Base-by-base conservation (phyloP, 2,329 filamentous ascomycete species). In the Alternaria viburni region DNA sequence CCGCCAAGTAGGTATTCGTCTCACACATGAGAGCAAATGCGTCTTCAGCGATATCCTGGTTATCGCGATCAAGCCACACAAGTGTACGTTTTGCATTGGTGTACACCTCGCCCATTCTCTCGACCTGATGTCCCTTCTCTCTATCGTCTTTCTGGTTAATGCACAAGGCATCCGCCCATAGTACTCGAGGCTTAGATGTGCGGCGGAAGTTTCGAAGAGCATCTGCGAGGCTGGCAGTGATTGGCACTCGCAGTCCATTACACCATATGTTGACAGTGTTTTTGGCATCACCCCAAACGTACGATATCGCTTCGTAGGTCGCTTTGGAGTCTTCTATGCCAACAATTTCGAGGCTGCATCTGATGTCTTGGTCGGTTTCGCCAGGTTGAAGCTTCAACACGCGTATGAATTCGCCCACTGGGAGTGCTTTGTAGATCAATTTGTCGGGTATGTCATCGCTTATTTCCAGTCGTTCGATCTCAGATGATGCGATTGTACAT, bases 291-390 rank as follows among this genome's bases (percentile, higher is more conserved):
- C 36, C 36, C 36, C 36, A 41, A 17, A 41, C 36, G 5, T 41
- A 41, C 1, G 36, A 41, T 41, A 41, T 17, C 1, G 36, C 36
- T 17, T 41, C 36, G 10, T 41, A 41, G 23, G 23, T 25, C 7
- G 23, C 30, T 4, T 41, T 41, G 1, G 36, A 10, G 0, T 6
- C 0, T 41, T 17, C n/a, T 3, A 41, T 17, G 36, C 2, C n/a
- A 0, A 41, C n/a, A 10, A 41, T 17, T 0, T 11, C 3, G 9
- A 41, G 36, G 5, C 36, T 17, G n/a, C 36, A 41, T 0, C 11
- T 0, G 3, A 41, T 41, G 15, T 17, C 32, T 5, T 41, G 32
- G 5, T 41, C 8, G 32, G 1, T 41, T 1, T 41, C 32, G 32
- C 32, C 32, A 1, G 32, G 15, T 17, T 10, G 32, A 0, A 41